Base-by-base conservation (phyloP, 1,284 basidiomycete species). In the Cryptococcus sp. region DNA sequence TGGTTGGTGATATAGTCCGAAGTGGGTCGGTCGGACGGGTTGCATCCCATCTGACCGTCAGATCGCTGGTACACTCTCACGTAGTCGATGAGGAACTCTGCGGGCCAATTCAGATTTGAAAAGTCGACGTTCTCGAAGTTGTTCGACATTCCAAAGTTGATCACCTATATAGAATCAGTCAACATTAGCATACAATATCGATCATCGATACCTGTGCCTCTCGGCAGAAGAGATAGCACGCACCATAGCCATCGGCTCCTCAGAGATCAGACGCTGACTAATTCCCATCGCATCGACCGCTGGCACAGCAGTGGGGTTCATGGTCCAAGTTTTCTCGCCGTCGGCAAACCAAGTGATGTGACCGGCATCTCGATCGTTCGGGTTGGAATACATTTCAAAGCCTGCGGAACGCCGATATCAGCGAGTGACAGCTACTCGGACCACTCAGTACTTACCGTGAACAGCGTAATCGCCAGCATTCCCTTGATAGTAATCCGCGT, bases 21-120 rank as follows among this genome's bases (percentile, higher is more conserved):
- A 0, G 93, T 95, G 0, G 92, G 93, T 76, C 86, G 88, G 52
- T 85, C 84, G 22, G 80, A 74, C 1, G 92, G 92, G 70, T 93
- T 88, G 71, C 93, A 95, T 1, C 91, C 90, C 40, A 91, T 82
- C 72, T 89, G 90, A 54, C 87, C 84, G 10, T 82, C 73, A 54
- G 84, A 77, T 60, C 84, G 82, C 15, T 85, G 90, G 73, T 92
- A 93, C 3, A 94, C 87, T 8, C 92, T 84, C 46, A 94, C 84
- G 78, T 87, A 95, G 71, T 96, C 91, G 54, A 95, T 80, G 25
- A 80, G 79, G 88, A 93, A 88, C 8, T 80, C 82, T 1, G 81
- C 82, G 0, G 91, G 91, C 80, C 90, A 92, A 2, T 72, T 77
- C 44, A 93, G 80, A 54, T 88, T 79, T 0, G 82, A 74, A 50